A percentile compares a stretch with the other conserved stretches of the same genome.
phyloP scores from a whole-genome alignment of 441 rosid species.

The Iberis amara region DNA sequence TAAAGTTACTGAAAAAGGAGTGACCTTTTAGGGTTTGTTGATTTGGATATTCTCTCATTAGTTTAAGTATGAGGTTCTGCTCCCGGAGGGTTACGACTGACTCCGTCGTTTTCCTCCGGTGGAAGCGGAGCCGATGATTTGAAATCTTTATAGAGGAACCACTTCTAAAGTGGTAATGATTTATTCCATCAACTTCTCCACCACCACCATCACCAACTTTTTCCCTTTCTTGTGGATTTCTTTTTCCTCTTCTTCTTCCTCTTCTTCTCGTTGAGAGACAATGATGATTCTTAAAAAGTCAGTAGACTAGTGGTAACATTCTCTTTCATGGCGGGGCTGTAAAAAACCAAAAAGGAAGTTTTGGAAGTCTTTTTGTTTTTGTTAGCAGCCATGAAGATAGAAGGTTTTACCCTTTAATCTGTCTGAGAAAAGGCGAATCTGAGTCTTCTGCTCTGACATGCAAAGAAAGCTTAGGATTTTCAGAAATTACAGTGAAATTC shows the following conservation, averaged over 20 bases:
- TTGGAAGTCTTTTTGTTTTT: not conserved
- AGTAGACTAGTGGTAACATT: constrained; percentile 32
- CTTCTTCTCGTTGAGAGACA: constrained; percentile 29
- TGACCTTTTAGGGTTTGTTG: constrained; percentile 13
- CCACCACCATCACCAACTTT: constrained; percentile 1
- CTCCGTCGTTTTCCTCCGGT: constrained; percentile 29
- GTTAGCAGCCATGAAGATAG: constrained; percentile 44
- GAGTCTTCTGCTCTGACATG: constrained; percentile 38
- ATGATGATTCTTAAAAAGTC: constrained; percentile 37
- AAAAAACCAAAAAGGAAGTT: not conserved
- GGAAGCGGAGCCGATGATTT: constrained; percentile 43
- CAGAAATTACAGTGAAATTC: not conserved
- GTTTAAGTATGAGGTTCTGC: constrained; percentile 58
- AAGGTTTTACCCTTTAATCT: constrained; percentile 19
- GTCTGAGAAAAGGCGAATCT: constrained; percentile 68
- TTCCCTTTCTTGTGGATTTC: not conserved
- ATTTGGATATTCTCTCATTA: constrained; percentile 22
- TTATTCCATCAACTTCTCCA: constrained; percentile 3
- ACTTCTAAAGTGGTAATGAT: constrained; percentile 27
- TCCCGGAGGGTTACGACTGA: constrained; percentile 29
- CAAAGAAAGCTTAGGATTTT: constrained; percentile 4
- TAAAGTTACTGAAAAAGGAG: not conserved
- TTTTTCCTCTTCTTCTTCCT: constrained; percentile 20
- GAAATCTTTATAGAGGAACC: not conserved
- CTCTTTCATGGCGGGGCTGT: constrained; percentile 43